Conservation (phyloP, 2,329 filamentous ascomycete species). For the Neospermospora avenae region DNA sequence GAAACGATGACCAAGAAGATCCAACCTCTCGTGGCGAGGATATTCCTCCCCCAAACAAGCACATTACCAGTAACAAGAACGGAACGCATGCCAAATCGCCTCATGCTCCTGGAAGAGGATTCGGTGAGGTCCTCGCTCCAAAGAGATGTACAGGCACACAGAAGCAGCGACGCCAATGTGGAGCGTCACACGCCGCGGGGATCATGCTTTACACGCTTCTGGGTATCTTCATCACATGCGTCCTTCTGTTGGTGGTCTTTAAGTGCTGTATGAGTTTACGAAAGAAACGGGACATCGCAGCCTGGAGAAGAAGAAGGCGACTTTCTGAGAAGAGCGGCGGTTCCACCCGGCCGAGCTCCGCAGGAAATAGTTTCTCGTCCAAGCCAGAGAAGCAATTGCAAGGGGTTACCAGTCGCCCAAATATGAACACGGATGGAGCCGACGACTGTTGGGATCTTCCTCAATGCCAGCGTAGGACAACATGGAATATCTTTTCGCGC, state of each 20-base stretch:
- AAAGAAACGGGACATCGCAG: neutral
- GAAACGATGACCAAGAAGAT: neutral
- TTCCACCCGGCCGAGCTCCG: slow-evolving; percentile 1
- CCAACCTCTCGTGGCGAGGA: neutral
- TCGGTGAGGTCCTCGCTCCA: neutral
- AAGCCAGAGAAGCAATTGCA: neutral
- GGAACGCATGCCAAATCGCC: neutral
- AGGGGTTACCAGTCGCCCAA: neutral
- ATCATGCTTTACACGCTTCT: slow-evolving; percentile 3
- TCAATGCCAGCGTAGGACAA: neutral
- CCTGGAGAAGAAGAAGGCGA: neutral
- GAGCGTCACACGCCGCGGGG: neutral
- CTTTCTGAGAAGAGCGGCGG: slow-evolving; percentile 1
- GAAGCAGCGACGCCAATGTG: neutral
- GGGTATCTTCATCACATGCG: neutral
- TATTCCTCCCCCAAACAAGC: neutral
- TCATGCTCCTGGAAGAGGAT: neutral
- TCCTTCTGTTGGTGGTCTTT: neutral
- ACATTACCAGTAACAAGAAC: neutral
- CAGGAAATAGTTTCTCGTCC: slow-evolving; percentile 5
- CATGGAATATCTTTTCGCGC: slow-evolving; percentile 1
- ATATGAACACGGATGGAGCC: slow-evolving; percentile 17
- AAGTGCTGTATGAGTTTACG: neutral
- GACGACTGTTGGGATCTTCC: slow-evolving; percentile 16
- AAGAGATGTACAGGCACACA: slow-evolving; percentile 3